Base-by-base conservation (phyloP, 495 filamentous ascomycete species). In the Thermothielavioides terrestris region DNA sequence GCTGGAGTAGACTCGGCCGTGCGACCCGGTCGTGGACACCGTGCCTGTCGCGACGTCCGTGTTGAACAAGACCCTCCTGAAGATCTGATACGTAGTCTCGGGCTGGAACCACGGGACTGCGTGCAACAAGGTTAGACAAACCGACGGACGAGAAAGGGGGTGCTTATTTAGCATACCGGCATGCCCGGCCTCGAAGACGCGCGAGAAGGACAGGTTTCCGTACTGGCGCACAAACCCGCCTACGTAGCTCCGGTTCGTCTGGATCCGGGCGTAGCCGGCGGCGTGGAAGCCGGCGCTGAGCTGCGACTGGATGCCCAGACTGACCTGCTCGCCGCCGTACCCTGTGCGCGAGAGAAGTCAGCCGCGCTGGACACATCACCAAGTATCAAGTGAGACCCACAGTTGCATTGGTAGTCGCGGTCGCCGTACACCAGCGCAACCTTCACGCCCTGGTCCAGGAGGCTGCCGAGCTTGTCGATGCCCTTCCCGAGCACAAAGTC, bases 341-440 rank as follows among this genome's bases (percentile, higher is more conserved):
- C 46, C 46, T 49, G 1, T 2, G 28, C 6, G 7, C 2, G 6
- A 17, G 2, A 10, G 4, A 38, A 9, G 22, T 12, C 9, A 37
- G 21, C 1, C 18, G 35, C 7, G 14, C 18, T 6, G 12, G 11
- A 30, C 14, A n/a, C 8, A 18, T 4, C 0, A 14, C 11, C 9
- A 11, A 17, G 2, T 4, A 48, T 0, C 2, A 2, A 6, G 40
- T 2, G 5, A 1, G 7, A n/a, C 47, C n/a, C 14, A 42, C 77
- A 83, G 56, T 82, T 84, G 58, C 81, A 84, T 17, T 77, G 72
- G 49, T 72, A 83, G 51, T 84, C 82, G 5, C 74, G 54, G 44
- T 76, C 70, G 5, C 71, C 85, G 50, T 85, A 84, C 28, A 85
- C 70, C 34, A 87, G 70, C 6, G 79, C 76, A 3, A 88, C 83